Base-by-base conservation (phyloP, 73 alveolate species). In the Urostyla sp. region DNA sequence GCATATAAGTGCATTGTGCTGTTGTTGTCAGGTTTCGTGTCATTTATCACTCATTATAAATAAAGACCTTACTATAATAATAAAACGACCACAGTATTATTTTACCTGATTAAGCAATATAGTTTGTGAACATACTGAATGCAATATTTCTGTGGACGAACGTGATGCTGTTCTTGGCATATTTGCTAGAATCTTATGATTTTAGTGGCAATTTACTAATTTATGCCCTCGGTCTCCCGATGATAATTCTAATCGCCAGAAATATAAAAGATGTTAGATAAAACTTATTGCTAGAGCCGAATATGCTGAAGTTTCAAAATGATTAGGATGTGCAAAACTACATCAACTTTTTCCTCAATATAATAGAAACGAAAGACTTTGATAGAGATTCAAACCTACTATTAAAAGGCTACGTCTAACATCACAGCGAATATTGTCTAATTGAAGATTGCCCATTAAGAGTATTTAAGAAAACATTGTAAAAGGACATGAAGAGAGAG, bases 381-480 rank as follows among this genome's bases (percentile, higher is more conserved):
- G 88, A 90, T 54, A 90, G 96, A 59, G 90, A 92, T 49, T 83
- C 96, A 44, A 89, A 89, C 67, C 89, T 95, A 80, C 58, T 90
- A 69, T 80, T 95, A 78, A 92, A 90, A 72, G 99, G 99, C 8
- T 95, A 92, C 84, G 92, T 95, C 1, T 87, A 90, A 59, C 87
- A 90, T 16, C 99, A 95, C 55, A 90, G 85, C 72, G 99, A 92
- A 84, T 85, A 81, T 57, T 95, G 99, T 66, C 49, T 85, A 60
- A 79, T 85, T 72, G 92, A 89, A 54, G 95, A 87, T 63, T 95
- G 99, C 37, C 96, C 96, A 0, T 69, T 95, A 27, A 95, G 89
- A 81, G 75, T 66, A 31, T 79, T 69, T 40, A 87, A 87, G 32
- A 67, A 40, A 45, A 36, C 44, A 46, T 46, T 37, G 49, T 27